Evolutionary conservation across 2,329 filamentous ascomycete species (phyloP), one percentile per base, ranked within the genome.

Genomic region (Acarospora socialis): DNA sequence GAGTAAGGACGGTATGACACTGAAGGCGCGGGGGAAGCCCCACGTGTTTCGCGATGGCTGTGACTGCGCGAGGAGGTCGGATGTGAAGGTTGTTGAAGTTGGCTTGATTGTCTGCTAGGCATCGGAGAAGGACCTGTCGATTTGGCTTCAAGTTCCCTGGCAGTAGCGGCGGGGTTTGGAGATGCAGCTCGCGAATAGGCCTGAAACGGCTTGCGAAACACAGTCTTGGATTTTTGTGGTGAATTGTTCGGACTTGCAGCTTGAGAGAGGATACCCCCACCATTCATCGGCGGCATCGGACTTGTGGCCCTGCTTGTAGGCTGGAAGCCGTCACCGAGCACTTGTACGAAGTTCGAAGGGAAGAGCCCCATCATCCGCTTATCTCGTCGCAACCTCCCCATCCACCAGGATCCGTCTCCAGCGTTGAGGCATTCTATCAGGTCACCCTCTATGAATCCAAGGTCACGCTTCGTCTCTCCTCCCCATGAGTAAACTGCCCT

Each of bases 391-490:
- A 98, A 60, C 41, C 87, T 74, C 28, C 90, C 90, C 59, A 86
- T 93, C 90, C 90, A 98, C 90, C 90, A 98, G 28, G 82, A 86
- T 32, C 90, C 90, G 59, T 98, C 90, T 41, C 90, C 90, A 13
- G 90, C 90, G 54, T 98, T 98, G 32, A 98, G 67, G 51, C 87
- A 94, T 70, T 98, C 90, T 54, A 98, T 98, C 44, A 98, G 60
- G 57, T 98, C 90, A 42, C 90, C 90, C 57, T 98, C 90, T 45
- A 98, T 80, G 57, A 98, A 98, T 10, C 90, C 90, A 36, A 98
- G 68, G 53, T 98, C 90, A 54, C 80, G 76, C 63, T 92, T 92
- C 15, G 80, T 87, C 76, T 93, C 84, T 63, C 84, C 84, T 56
- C 83, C 82, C 81, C 82, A 93, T 12, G 83, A 92, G 56, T 92